Evolutionary conservation across 805 yeast species (phyloP).

Genomic region (Saturnispora dispora): DNA sequence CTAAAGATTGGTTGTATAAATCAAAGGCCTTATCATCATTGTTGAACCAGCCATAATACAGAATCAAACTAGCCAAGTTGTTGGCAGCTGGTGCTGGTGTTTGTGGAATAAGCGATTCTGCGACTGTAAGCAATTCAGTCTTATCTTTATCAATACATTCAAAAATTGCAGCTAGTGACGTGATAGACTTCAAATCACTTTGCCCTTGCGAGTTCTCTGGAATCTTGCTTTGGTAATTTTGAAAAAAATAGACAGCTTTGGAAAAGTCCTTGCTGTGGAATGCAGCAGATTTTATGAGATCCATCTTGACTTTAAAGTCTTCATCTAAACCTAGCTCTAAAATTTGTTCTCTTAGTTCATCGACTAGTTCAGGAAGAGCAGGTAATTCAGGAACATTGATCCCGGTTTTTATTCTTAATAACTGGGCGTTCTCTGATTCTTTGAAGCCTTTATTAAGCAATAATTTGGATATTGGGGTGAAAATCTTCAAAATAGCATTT

Average conservation of each 20-base stretch:
- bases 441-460: conserved; percentile 3
- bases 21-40: conserved; percentile 24
- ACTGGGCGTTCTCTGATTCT: conserved; percentile 11
- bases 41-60: conserved; percentile 25
- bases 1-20: conserved; percentile 24
- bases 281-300: conserved; percentile 18
- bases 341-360: conserved; percentile 14
- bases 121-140: conserved; percentile 13
- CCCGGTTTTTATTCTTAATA: conserved; percentile 2
- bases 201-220: conserved; percentile 19
- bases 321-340: conserved; percentile 14
- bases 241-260: conserved; percentile 17
- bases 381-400: conserved; percentile 3
- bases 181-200: conserved; percentile 16
- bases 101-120: conserved; percentile 24
- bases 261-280: conserved; percentile 19
- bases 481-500: conserved; percentile 10
- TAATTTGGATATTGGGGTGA: conserved; percentile 19
- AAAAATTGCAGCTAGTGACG: conserved; percentile 20
- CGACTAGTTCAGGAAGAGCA: conserved; percentile 10
- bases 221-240: conserved; percentile 19
- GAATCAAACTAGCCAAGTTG: conserved; percentile 20
- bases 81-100: conserved; percentile 19
- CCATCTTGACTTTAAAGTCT: conserved; percentile 9
- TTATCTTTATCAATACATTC: conserved; percentile 16